Base-by-base conservation (phyloP, 352 stramenopile genomes). In the Pilasporangium apinafurcum region DNA sequence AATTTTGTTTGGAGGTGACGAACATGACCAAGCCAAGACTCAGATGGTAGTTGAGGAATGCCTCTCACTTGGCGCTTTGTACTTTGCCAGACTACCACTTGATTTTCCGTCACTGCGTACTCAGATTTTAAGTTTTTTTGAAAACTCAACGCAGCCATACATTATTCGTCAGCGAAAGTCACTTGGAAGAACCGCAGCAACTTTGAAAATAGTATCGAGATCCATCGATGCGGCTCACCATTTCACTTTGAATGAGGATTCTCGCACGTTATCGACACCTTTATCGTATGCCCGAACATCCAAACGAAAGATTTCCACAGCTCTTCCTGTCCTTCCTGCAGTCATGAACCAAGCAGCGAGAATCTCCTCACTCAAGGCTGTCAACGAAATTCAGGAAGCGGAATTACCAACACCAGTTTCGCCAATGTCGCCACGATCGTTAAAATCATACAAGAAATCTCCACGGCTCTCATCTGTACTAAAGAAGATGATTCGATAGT, bases 71-170 rank as follows among this genome's bases (percentile, higher is more conserved):
- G 72, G 78, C 3, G 65, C 72, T 3, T 29, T 90, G 24, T 83
- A 77, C 44, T 90, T 90, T 44, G 70, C 69, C 8, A 59, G 31
- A 3, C 53, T 83, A 1, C 75, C 78, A 1, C 60, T 87, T 17
- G 44, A 90, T 33, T 90, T 86, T 45, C 58, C 69, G 7, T 43
- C 56, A 1, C 35, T 90, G 18, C 75, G 78, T n/a, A 59, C 68
- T 12, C 59, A 56, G 28, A 78, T 87, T 16, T 60, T 77, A 33
- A 22, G 53, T 2, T 79, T 65, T 35, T 71, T 90, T 30, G 68
- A 90, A 22, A 56, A 58, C 8, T 77, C 74, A 0, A 48, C 64
- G 0, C 68, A 84, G 24, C 60, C 60, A 0, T 89, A 66, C 41
- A 64, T 87, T n/a, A 18, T 83, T 22, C 72, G 69, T 7, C 68